Conservation (phyloP, 148 eudicot genomes). For the Mesembryanthemum crystallinum region DNA sequence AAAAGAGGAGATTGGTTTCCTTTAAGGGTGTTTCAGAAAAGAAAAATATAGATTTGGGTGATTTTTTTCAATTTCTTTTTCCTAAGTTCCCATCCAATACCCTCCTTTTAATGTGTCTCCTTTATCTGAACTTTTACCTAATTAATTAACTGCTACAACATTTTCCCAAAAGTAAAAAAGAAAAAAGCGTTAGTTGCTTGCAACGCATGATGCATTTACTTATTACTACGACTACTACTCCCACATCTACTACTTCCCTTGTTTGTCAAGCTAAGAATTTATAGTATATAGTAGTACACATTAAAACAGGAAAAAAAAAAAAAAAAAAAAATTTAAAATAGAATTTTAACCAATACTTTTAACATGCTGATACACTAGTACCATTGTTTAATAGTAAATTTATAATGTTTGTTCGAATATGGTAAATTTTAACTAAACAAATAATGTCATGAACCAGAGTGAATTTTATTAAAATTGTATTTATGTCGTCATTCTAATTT, state of each 20-base stretch:
- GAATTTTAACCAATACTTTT: too few relatives aligned
- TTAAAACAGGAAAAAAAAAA: too few relatives aligned
- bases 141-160: slow-evolving; percentile 18
- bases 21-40: slow-evolving; percentile 6
- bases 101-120: slow-evolving; percentile 16
- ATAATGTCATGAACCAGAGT: too few relatives aligned
- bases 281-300: too few relatives aligned
- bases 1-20: slow-evolving; percentile 2
- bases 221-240: background rate
- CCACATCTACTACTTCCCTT: slow-evolving; percentile 19
- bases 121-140: slow-evolving; percentile 30
- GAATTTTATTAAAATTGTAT: too few relatives aligned
- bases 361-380: too few relatives aligned
- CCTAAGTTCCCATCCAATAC: slow-evolving; percentile 1
- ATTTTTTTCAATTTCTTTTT: background rate
- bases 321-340: too few relatives aligned
- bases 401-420: too few relatives aligned
- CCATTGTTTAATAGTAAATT: too few relatives aligned
- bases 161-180: slow-evolving; percentile 27
- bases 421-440: too few relatives aligned
- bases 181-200: background rate
- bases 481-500: too few relatives aligned
- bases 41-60: slow-evolving; percentile 3
- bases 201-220: slow-evolving; percentile 9
- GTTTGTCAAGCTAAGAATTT: slow-evolving; percentile 30